These are phyloP conservation scores for Solanum clarkiae DNA, from an alignment of 257 asterid genomes.

Conservation along the genomic window DNA sequence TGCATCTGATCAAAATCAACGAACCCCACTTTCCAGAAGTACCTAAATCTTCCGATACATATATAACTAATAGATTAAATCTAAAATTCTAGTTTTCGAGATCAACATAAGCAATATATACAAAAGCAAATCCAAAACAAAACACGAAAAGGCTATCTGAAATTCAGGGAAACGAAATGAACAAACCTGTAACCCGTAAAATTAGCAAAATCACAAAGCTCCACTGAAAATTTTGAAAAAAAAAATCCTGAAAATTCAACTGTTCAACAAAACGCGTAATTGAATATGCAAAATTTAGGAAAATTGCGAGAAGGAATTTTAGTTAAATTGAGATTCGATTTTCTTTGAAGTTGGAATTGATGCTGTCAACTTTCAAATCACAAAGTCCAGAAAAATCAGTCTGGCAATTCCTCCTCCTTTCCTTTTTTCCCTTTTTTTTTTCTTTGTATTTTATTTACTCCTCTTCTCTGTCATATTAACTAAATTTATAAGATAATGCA, in stretches of 20 bases:
- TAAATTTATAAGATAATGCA: too few species aligned
- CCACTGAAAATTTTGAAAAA: neutral
- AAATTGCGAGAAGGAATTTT: neutral
- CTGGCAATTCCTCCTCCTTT: conserved; percentile 1
- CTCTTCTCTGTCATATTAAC: too few species aligned
- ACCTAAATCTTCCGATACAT: neutral
- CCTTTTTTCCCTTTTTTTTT: neutral
- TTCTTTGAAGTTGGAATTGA: neutral
- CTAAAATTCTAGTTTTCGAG: neutral
- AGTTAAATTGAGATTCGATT: neutral
- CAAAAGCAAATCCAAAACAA: neutral
- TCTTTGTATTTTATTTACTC: neutral
- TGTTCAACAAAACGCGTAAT: neutral
- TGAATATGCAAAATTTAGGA: neutral
- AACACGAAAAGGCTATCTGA: neutral
- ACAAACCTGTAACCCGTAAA: neutral
- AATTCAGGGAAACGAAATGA: neutral
- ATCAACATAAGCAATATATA: neutral
- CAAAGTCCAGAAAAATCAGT: neutral
- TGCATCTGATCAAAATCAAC: neutral
- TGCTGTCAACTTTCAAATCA: neutral
- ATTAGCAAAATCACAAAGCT: neutral
- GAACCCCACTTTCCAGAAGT: neutral
- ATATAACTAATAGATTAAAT: neutral
- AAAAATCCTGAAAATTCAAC: neutral